Evolutionary conservation across 441 rosid genomes (phyloP), one percentile per base, ranked within the genome.

Genomic region (Aquilaria agallochum): DNA sequence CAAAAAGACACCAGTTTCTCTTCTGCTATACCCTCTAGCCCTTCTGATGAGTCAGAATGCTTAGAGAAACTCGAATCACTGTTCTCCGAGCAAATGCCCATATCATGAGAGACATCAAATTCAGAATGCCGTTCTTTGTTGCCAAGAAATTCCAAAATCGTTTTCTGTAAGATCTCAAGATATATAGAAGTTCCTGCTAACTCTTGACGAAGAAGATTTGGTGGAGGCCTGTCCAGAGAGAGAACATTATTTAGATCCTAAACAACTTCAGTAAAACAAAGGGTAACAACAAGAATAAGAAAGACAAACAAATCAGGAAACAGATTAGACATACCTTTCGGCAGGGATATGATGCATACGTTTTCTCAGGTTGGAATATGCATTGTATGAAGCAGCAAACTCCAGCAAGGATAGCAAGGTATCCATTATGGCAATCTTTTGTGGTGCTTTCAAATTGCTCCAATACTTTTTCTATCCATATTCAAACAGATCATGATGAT

Each of bases 121-220:
- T 76, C 79, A 45, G 56, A 50, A 49, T 57, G 68, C 65, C 80
- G 76, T 67, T 73, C 61, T 12, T 51, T 53, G 44, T 60, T 68
- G 69, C 40, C 59, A 60, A 56, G 53, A 59, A 62, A 53, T 72
- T 73, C 83, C 49, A 86, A 81, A 60, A 94, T 92, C 50, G 94
- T 76, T 75, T 90, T 95, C 69, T 90, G 98, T 64, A 95, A 83
- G 69, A 95, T 85, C 62, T 92, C 98, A 60, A 92, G 76, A 86
- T 92, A 95, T 69, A 95, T 82, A 72, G 76, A 76, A 32, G 97
- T 86, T 73, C 96, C 99, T 44, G 87, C 82, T 50, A 90, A 76
- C 80, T 95, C 99, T 82, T 95, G 98, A 49, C 97, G 96, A 64
- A 95, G 85, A 72, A 95, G 95, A 79, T 93, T 95, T 72, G 78